Evolutionary conservation across 2,329 filamentous ascomycete species (phyloP), one percentile per base, ranked within the genome.

Genomic region (Sporothrix phasma): DNA sequence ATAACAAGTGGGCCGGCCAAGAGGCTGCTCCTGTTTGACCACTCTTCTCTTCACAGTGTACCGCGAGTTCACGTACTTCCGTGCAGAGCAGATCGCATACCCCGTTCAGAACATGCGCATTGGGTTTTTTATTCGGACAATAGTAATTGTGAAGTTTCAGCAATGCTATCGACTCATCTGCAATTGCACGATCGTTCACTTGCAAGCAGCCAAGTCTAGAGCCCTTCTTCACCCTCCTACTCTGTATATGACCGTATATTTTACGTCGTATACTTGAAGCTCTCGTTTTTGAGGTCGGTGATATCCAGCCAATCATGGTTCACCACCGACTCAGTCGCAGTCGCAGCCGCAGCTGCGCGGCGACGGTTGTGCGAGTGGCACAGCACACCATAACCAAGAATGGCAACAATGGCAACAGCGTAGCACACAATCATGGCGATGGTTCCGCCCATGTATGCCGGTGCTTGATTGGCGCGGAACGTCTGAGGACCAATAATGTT

Each of bases 241-340:
- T n/a, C n/a, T n/a, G n/a, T n/a, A n/a, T n/a, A n/a, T n/a, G n/a
- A n/a, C n/a, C n/a, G n/a, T n/a, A n/a, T n/a, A n/a, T n/a, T 11
- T n/a, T 41, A 67, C 26, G 66, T 66, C 6, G 70, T 63, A 66
- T 69, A 67, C 65, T 81, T 76, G 70, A 86, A 85, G 22, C 76
- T 77, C 69, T 77, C 78, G 68, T 86, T 85, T 73, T 86, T 79
- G 69, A 72, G 77, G 66, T 86, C 84, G 6, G 83, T 86, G 74
- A 82, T 71, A 26, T 78, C 76, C 43, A 73, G 74, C 78, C 76
- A 84, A 4, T 74, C 74, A 64, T 79, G 22, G 39, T 65, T 54
- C 2, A 39, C 75, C 1, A 74, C 76, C 8, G 72, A 71, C 17
- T 10, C 13, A 8, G 19, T 49, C 13, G 15, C 31, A 19, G 26